Base-by-base conservation (phyloP, 2,329 filamentous ascomycete species). In the Zasmidium cellare region DNA sequence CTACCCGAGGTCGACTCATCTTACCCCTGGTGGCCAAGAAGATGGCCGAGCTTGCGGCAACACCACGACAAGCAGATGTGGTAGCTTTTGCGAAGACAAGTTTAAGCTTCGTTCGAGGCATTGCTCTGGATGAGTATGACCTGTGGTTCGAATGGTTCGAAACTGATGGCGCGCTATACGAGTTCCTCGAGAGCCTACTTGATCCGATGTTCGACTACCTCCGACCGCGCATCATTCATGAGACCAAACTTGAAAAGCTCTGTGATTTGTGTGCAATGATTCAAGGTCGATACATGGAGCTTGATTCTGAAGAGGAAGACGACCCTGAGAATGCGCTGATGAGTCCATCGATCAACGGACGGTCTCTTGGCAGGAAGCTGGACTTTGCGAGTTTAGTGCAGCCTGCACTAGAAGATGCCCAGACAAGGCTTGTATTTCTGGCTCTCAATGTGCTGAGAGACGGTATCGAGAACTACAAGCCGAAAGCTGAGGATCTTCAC, bases 131-230 rank as follows among this genome's bases (percentile, higher is more conserved):
- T 62, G 86, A 89, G 69, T 86, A 85, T 68, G 85, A 87, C 53
- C 74, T 89, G 7, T 89, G 85, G 85, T 78, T 79, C 3, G 83
- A 87, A 69, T 87, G 84, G 85, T 87, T 88, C 60, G 82, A 85
- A 59, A 84, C 82, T 2, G 82, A 87, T 58, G 82, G 79, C 23
- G 84, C 82, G 1, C 70, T 87, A 6, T 86, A 88, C 66, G 84
- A 88, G 58, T 89, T 87, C 62, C 75, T 89, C 1, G 86, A 89
- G 69, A 81, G 84, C 18, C 77, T 89, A 48, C 87, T 85, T 68
- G 86, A 89, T 69, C 86, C 86, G 2, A 76, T 89, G 24, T 88
- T 87, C 66, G 86, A 89, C 65, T 79, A 87, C 66, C 75, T 89
- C 23, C 79, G 85, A 51, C 86, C 86, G 7, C 79, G 83, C 46